Percentiles rank a stretch among this genome's conserved stretches.
Conservation (phyloP, 2,329 filamentous ascomycete genomes). For the Stromatinia cepivora region DNA sequence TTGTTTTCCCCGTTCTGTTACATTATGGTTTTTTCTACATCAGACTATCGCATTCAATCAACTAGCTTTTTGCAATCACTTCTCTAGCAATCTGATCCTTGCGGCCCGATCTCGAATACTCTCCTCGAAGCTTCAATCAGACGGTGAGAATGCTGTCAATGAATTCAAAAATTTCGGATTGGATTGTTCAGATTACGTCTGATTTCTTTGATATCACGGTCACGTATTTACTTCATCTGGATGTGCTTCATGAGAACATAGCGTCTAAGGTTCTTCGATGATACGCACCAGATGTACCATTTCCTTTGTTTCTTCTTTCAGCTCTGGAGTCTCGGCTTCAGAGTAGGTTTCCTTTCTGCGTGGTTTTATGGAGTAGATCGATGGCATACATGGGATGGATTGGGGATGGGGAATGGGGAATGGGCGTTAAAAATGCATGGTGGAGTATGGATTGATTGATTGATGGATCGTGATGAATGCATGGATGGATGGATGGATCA, state of each 20-base stretch:
- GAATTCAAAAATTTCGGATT: neutral
- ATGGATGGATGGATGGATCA: neutral
- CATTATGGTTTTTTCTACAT: constrained; percentile 12
- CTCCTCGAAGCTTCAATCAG: constrained; percentile 14
- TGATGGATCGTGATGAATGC: neutral
- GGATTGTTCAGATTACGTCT: constrained; percentile 8
- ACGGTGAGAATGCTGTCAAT: neutral
- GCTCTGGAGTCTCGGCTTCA: neutral
- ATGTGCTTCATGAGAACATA: neutral
- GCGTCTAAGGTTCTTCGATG: constrained; percentile 7
- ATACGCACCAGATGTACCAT: neutral
- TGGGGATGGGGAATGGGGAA: neutral
- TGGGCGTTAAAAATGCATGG: constrained; percentile 20
- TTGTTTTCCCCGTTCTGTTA: neutral
- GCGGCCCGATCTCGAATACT: neutral
- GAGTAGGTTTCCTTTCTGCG: neutral
- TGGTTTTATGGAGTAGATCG: constrained; percentile 5
- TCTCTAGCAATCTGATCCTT: neutral
- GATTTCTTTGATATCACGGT: neutral
- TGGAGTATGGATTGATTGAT: constrained; percentile 9
- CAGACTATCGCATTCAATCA: neutral
- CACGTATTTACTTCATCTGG: neutral
- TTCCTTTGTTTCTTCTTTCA: neutral
- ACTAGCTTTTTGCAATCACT: neutral
- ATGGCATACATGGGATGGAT: constrained; percentile 4